Conservation (phyloP, 495 filamentous ascomycete genomes). For the Aspergillus olivimuriae region DNA sequence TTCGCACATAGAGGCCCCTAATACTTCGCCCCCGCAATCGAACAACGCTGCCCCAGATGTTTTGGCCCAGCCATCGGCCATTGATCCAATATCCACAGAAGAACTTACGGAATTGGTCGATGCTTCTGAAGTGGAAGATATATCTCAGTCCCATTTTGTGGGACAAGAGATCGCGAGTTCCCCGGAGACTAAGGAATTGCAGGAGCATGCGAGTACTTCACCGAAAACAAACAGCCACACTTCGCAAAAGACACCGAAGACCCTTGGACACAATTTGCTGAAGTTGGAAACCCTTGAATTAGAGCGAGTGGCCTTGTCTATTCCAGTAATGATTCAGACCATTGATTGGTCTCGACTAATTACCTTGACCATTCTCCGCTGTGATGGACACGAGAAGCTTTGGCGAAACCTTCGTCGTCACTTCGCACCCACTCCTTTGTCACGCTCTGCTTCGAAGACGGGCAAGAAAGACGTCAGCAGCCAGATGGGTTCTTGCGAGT, state of each 20-base stretch:
- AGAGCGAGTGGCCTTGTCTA: constrained; percentile 70
- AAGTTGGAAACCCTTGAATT: constrained; percentile 73
- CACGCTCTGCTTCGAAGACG: constrained; percentile 16
- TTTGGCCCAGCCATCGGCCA: too few relatives aligned
- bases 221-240: too few relatives aligned
- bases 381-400: constrained; percentile 68
- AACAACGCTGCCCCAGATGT: too few relatives aligned
- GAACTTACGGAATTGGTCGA: constrained; percentile 5
- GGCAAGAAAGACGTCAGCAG: constrained; percentile 12
- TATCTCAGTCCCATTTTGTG: background rate
- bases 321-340: constrained; percentile 60
- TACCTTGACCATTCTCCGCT: constrained; percentile 77
- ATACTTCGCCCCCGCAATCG: too few relatives aligned
- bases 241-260: too few relatives aligned
- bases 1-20: too few relatives aligned
- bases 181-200: too few relatives aligned
- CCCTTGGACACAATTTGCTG: constrained; percentile 29
- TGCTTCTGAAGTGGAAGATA: background rate
- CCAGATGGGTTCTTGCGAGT: constrained; percentile 50
- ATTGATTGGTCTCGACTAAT: constrained; percentile 78
- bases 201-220: too few relatives aligned
- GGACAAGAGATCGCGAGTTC: too few relatives aligned
- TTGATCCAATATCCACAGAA: constrained; percentile 2
- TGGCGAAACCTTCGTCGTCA: constrained; percentile 73
- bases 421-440: constrained; percentile 53